Base-by-base conservation (phyloP, 805 yeast species). In the Kluyveromyces aestuarii region DNA sequence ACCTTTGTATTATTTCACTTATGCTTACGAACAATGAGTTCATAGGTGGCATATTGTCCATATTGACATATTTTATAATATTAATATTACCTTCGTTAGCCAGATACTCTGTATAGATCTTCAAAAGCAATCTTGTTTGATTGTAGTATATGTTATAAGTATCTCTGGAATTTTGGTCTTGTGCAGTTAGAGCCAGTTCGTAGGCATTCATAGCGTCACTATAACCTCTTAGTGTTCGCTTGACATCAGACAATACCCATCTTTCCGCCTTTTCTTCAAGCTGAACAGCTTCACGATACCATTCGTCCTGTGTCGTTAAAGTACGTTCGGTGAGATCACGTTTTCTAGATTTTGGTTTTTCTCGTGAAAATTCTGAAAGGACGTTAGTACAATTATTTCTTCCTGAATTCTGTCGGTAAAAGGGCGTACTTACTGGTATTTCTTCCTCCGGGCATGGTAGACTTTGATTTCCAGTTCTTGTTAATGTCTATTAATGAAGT, bases 181-280 rank as follows among this genome's bases (percentile, higher is more conserved):
- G 52, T 19, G 60, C 58, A 11, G 57, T 56, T 9, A 62, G 61
- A 40, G 69, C 78, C 33, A 58, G 64, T 52, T 72, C 56, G 42
- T 66, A 66, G 10, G 53, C 44, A 19, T 53, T 54, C 35, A 56
- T 48, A 1, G 70, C 66, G 44, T 51, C 51, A n/a, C 55, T 40
- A 44, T 61, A 64, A 33, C 57, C 56, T 35, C 60, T 50, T 16
- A 65, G 47, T 17, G 63, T 52, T 39, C 62, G 64, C 44, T 59
- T 60, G 11, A 64, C 51, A 47, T 66, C 70, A 2, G 67, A 64
- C 4, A 58, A 51, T 6, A 58, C 50, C 68, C 69, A 66, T 42
- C 70, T 56, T 40, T 64, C 69, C n/a, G 64, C 70, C 40, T 63
- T 64, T 43, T 64, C 68, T 50, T 66, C 70, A 41, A 47, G 52